These are phyloP conservation scores for Phellinidium pouzarii DNA, from an alignment of 1,284 basidiomycete genomes.

Conservation along the genomic window DNA sequence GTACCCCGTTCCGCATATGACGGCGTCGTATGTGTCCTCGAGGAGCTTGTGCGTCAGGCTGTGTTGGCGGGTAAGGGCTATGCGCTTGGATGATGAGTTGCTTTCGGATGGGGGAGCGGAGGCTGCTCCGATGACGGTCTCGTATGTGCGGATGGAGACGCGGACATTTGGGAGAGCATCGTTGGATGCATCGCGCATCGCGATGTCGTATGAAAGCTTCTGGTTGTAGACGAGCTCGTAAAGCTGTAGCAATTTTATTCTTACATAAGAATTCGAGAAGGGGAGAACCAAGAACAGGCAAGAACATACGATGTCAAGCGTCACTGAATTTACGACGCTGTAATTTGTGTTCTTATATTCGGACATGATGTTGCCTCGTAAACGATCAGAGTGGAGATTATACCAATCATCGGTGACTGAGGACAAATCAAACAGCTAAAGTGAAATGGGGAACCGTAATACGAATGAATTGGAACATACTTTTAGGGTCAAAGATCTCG, in stretches of 20 bases:
- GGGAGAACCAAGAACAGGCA: slow-evolving; percentile 6
- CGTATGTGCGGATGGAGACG: slow-evolving; percentile 36
- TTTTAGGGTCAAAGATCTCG: slow-evolving; percentile 50
- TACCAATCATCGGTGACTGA: slow-evolving; percentile 38
- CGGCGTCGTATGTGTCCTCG: slow-evolving; percentile 39
- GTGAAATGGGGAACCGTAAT: neutral
- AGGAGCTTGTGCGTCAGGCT: slow-evolving; percentile 28
- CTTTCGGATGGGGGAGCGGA: slow-evolving; percentile 21
- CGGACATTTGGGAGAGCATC: slow-evolving; percentile 21
- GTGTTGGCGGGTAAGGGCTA: slow-evolving; percentile 36
- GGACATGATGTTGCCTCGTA: slow-evolving; percentile 31
- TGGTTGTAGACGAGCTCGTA: slow-evolving; percentile 53
- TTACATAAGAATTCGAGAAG: neutral
- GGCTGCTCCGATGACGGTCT: slow-evolving; percentile 34
- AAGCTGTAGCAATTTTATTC: slow-evolving; percentile 29
- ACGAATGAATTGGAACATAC: slow-evolving; percentile 27
- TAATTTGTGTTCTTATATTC: slow-evolving; percentile 54
- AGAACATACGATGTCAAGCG: slow-evolving; percentile 35
- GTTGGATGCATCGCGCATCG: slow-evolving; percentile 27
- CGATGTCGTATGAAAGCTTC: slow-evolving; percentile 40
- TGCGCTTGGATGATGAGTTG: slow-evolving; percentile 18
- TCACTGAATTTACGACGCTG: slow-evolving; percentile 46
- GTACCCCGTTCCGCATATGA: slow-evolving; percentile 55
- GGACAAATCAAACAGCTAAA: slow-evolving; percentile 1
- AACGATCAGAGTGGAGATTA: slow-evolving; percentile 31